phyloP scores from a whole-genome alignment of 352 stramenopile genomes.

The Pythium coloratum region DNA sequence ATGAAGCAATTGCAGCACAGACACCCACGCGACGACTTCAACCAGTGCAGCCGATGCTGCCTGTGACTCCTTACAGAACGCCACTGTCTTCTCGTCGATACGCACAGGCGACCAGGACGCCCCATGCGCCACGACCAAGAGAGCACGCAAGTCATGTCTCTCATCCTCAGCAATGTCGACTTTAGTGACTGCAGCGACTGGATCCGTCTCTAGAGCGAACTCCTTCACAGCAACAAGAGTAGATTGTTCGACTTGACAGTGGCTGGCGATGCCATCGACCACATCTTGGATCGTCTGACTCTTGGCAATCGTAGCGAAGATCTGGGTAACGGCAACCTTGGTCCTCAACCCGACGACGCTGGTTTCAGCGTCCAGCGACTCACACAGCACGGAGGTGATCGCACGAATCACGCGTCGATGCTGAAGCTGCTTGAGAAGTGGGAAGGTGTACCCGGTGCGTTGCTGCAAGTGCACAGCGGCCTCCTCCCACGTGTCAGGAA shows the following conservation, averaged over 20 bases:
- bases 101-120: slow-evolving; percentile 1
- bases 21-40: slow-evolving; percentile 7
- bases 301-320: slow-evolving; percentile 10
- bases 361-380: not conserved
- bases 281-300: not conserved
- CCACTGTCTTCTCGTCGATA: not conserved
- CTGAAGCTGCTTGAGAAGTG: slow-evolving; percentile 4
- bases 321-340: slow-evolving; percentile 10
- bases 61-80: not conserved
- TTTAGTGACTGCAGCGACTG: not conserved
- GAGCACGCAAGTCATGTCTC: not conserved
- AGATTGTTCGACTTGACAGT: not conserved
- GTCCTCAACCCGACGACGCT: slow-evolving; percentile 4
- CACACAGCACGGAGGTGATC: slow-evolving; percentile 3
- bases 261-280: not conserved
- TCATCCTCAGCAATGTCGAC: not conserved
- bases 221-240: not conserved
- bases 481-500: slow-evolving; percentile 5
- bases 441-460: slow-evolving; percentile 3
- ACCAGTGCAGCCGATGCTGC: slow-evolving; percentile 1
- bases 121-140: not conserved
- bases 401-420: slow-evolving; percentile 9
- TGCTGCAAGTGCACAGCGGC: not conserved
- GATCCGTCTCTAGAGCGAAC: not conserved
- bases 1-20: slow-evolving; percentile 9